phyloP scores from a whole-genome alignment of 2,329 filamentous ascomycete genomes.

The Botrytis pseudocinerea region DNA sequence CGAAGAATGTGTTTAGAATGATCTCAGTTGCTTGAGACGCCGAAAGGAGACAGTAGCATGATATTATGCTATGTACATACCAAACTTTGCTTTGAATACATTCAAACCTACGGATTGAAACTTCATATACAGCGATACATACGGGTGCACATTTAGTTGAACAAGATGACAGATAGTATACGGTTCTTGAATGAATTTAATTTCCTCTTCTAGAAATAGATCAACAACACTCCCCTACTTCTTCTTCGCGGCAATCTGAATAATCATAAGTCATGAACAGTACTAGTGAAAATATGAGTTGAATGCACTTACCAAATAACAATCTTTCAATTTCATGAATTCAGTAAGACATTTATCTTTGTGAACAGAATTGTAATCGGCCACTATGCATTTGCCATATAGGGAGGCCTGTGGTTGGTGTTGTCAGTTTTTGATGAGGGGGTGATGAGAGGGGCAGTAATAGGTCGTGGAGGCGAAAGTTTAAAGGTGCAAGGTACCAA shows the following conservation, averaged over 20 bases:
- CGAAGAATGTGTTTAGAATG: background rate
- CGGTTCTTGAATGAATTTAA: background rate
- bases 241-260: constrained; percentile 55
- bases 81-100: background rate
- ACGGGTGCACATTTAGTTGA: background rate
- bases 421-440: background rate
- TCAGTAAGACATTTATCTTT: constrained; percentile 89
- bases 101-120: background rate
- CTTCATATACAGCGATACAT: background rate
- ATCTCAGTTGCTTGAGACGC: background rate
- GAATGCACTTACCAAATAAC: constrained; percentile 67
- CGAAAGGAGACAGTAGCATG: too few relatives aligned
- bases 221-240: constrained; percentile 32
- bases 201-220: background rate
- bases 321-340: constrained; percentile 83
- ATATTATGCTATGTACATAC: background rate
- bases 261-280: constrained; percentile 26
- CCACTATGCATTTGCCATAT: constrained; percentile 89
- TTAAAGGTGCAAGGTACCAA: background rate
- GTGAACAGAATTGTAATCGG: constrained; percentile 84
- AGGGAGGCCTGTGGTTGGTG: constrained; percentile 63
- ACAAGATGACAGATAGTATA: background rate
- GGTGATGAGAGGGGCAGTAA: background rate
- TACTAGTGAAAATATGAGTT: background rate
- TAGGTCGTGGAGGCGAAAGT: background rate